Evolutionary conservation across 2,329 filamentous ascomycete genomes (phyloP).

Genomic region (Apiospora marii): DNA sequence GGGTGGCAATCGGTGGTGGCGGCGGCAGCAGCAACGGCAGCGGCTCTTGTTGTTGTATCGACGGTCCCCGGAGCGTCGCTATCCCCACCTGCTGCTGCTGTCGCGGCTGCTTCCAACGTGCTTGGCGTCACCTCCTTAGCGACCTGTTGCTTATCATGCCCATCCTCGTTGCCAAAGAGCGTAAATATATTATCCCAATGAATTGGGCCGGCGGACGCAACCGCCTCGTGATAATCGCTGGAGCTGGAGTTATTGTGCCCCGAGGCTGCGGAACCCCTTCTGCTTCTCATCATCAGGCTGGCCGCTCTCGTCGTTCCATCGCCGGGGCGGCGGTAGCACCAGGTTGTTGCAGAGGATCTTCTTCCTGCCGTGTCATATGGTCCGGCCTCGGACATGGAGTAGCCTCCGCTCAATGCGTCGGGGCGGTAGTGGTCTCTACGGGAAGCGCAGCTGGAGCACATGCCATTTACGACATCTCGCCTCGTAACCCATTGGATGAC

Average conservation of each 20-base stretch:
- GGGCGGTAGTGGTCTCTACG: background rate
- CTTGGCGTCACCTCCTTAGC: background rate
- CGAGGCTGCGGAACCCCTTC: background rate
- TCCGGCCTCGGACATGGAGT: background rate
- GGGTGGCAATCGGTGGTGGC: background rate
- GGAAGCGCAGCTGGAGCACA: background rate
- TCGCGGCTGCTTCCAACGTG: background rate
- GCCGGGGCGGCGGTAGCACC: slow-evolving; percentile 24
- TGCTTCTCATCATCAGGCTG: background rate
- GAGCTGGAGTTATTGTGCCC: background rate
- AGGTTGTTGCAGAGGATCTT: slow-evolving; percentile 27
- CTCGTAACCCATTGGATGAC: slow-evolving; percentile 70
- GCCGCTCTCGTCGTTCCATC: background rate
- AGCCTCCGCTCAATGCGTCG: background rate
- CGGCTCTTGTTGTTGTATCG: background rate
- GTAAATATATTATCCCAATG: slow-evolving; percentile 4
- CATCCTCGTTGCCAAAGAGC: background rate
- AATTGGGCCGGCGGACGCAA: background rate
- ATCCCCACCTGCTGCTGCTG: background rate
- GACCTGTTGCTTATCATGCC: background rate
- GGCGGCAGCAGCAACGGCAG: background rate
- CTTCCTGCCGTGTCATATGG: background rate
- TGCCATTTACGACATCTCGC: slow-evolving; percentile 45
- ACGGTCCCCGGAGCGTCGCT: background rate
- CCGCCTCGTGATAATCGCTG: background rate